Percentiles rank a stretch among this genome's conserved stretches.
Conservation (phyloP, 1,284 basidiomycete genomes). For the Anthracocystis walkeri region DNA sequence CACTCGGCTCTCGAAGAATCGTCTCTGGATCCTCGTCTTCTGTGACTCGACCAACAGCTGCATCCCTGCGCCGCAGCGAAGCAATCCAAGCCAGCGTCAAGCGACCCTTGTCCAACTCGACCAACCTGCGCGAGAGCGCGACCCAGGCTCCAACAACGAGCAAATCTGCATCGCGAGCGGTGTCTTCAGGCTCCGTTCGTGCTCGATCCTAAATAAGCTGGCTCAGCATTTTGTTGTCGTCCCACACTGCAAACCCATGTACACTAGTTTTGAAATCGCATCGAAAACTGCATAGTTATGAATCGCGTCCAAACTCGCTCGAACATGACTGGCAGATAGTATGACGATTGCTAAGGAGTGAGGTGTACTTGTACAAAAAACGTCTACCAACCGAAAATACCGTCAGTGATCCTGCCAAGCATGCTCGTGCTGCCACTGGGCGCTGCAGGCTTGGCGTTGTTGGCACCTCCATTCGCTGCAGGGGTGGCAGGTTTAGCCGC, state of each 20-base stretch:
- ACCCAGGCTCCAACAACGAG: neutral
- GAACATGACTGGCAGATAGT: neutral
- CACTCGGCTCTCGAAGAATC: slow-evolving; percentile 21
- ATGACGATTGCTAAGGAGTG: neutral
- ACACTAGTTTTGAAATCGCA: slow-evolving; percentile 6
- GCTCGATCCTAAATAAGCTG: slow-evolving; percentile 16
- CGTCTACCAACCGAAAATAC: slow-evolving; percentile 60
- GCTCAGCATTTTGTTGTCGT: too few relatives aligned
- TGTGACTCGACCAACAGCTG: slow-evolving; percentile 35
- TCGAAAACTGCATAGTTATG: neutral
- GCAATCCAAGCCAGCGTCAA: slow-evolving; percentile 16
- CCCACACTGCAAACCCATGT: slow-evolving; percentile 6
- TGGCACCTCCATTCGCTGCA: neutral
- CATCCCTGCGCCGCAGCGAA: slow-evolving; percentile 29
- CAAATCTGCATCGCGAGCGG: slow-evolving; percentile 4
- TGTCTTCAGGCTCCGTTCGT: slow-evolving; percentile 15
- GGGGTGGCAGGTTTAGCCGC: slow-evolving; percentile 21
- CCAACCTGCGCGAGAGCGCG: slow-evolving; percentile 22
- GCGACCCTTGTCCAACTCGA: slow-evolving; percentile 36
- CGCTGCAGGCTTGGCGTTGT: slow-evolving; percentile 20
- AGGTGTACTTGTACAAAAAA: neutral
- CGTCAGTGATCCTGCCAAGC: slow-evolving; percentile 58
- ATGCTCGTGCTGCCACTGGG: slow-evolving; percentile 22
- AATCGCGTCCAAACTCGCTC: neutral
- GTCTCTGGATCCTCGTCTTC: slow-evolving; percentile 30